A percentile compares a stretch with the other conserved stretches of the same genome.
These are phyloP conservation scores for Helminthosporium solani DNA, from an alignment of 2,329 filamentous ascomycete species.

Conservation along the genomic window DNA sequence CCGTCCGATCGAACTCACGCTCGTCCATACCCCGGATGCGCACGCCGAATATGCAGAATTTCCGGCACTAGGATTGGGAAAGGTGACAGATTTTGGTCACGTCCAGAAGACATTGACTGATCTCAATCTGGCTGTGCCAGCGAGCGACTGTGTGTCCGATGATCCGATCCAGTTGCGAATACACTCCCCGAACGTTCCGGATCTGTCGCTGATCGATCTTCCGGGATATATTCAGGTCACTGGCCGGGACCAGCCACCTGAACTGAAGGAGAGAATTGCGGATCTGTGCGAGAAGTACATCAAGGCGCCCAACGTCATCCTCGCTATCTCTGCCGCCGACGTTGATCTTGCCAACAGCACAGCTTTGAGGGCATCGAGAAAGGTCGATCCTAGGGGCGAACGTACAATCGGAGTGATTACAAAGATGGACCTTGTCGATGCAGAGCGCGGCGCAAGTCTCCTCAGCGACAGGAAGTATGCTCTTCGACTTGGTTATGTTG, in stretches of 20 bases:
- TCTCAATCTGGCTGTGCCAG: constrained; percentile 88
- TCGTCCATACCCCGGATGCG: constrained; percentile 90
- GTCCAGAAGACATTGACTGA: constrained; percentile 95
- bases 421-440: constrained; percentile 97
- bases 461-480: constrained; percentile 91
- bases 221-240: constrained; percentile 97
- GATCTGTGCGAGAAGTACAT: constrained; percentile 99
- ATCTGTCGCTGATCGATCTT: constrained; percentile 92
- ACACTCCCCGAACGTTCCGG: constrained; percentile 91
- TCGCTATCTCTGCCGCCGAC: constrained; percentile 96
- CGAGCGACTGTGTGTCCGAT: constrained; percentile 88
- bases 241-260: constrained; percentile 82
- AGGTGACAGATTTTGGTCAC: constrained; percentile 85
- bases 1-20: constrained; percentile 89
- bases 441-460: constrained; percentile 73
- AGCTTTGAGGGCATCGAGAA: constrained; percentile 80
- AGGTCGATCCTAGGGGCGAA: constrained; percentile 91
- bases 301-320: constrained; percentile 89
- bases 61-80: constrained; percentile 83
- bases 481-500: constrained; percentile 90
- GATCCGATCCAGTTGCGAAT: constrained; percentile 96
- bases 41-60: constrained; percentile 94
- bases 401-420: constrained; percentile 98
- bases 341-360: constrained; percentile 97
- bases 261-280: constrained; percentile 92